Conservation (phyloP, 2,329 filamentous ascomycete species). For the Myrmaecium sp. region DNA sequence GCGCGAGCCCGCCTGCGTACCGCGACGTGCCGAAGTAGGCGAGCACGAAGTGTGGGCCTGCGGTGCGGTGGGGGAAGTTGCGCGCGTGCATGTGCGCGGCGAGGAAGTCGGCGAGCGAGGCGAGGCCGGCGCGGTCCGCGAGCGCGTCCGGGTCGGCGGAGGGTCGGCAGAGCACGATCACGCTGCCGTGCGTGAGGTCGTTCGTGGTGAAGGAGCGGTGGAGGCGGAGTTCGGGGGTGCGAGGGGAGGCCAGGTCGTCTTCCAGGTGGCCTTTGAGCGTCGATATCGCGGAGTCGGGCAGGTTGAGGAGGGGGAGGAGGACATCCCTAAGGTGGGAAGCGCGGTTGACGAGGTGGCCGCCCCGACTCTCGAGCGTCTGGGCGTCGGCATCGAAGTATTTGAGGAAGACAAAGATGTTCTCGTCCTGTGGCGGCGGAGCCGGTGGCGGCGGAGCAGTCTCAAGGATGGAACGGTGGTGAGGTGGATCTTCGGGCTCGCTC, state of each 20-base stretch:
- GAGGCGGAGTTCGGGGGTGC: slow-evolving; percentile 9
- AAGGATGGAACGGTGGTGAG: slow-evolving; percentile 7
- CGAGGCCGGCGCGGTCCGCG: slow-evolving; percentile 16
- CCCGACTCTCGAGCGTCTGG: slow-evolving; percentile 16
- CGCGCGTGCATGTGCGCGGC: slow-evolving; percentile 23
- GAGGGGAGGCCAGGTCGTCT: slow-evolving; percentile 17
- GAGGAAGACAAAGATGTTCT: slow-evolving; percentile 23
- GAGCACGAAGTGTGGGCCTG: slow-evolving; percentile 29
- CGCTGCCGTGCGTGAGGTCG: slow-evolving; percentile 10
- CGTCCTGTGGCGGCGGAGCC: slow-evolving; percentile 9
- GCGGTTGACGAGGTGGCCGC: slow-evolving; percentile 17
- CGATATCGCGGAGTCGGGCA: too few relatives aligned
- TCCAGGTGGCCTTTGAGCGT: slow-evolving; percentile 35
- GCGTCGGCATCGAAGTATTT: slow-evolving; percentile 22
- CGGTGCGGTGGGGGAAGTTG: slow-evolving; percentile 20
- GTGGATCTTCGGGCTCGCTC: slow-evolving; percentile 8
- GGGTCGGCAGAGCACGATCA: slow-evolving; percentile 14
- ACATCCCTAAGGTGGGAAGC: slow-evolving; percentile 15
- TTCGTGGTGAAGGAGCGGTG: slow-evolving; percentile 15
- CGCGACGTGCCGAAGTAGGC: slow-evolving; percentile 39
- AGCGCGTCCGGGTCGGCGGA: slow-evolving; percentile 13
- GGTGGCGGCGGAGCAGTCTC: slow-evolving; percentile 10
- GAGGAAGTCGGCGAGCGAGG: slow-evolving; percentile 25
- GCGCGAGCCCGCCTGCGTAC: slow-evolving; percentile 35
- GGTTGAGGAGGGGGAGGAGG: slow-evolving; percentile 13